Base-by-base conservation (phyloP, 768 basidiomycete species). In the Mrakia blollopis region DNA sequence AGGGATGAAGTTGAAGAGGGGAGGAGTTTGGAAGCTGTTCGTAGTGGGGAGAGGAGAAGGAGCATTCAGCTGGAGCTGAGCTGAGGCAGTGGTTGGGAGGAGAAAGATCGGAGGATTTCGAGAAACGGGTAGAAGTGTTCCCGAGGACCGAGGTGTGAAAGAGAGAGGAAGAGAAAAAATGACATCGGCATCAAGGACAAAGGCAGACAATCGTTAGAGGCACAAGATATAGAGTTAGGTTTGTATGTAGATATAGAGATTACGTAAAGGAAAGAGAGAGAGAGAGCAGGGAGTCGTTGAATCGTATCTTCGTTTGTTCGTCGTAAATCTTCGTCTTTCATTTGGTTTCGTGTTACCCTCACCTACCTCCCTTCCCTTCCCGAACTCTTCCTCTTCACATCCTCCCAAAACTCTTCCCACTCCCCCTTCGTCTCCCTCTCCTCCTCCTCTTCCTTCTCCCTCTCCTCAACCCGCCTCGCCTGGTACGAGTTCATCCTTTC, bases 371-470 rank as follows among this genome's bases (percentile, higher is more conserved):
- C 13, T 52, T 52, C 25, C 13, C 57, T n/a, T 9, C 25, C 61
- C 30, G 11, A 11, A 32, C 62, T 37, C 62, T 63, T 63, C 62
- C 62, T 63, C 62, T 30, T 63, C 62, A 63, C 62, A 32, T 63
- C 62, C 62, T 63, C 62, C 62, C 62, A 63, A 37, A 63, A 63
- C 30, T 21, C 14, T 32, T 63, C 62, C 62, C 62, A 63, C 62
- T 63, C 62, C 3, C 62, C 62, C 62, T 63, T 63, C 62, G 62
- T 63, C 62, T 63, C 62, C 62, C 62, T 63, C 62, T 62, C 61
- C 61, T 62, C 61, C 28, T 62, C 61, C 32, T 62, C 61, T 30
- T 62, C 61, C 61, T 30, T 62, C 61, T 28, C 61, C 61, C 61
- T 35, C n/a, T 21, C 35, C 21, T 37, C 62, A 5, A 3, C 30